Evolutionary conservation across 2,329 filamentous ascomycete genomes (phyloP).

Genomic region (Trichoderma sp.): DNA sequence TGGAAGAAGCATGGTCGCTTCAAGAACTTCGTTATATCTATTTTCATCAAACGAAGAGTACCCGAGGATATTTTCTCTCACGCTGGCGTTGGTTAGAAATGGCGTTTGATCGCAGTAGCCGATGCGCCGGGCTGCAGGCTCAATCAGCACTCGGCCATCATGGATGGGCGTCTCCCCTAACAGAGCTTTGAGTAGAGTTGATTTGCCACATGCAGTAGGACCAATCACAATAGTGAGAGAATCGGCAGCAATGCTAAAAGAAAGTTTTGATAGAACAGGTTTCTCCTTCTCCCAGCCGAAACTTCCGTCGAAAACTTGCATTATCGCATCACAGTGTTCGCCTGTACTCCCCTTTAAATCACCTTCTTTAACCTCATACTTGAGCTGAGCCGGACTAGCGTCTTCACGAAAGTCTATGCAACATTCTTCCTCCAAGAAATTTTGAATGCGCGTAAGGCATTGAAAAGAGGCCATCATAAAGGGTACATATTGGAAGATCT

Average conservation of each 20-base stretch:
- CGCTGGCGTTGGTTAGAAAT: constrained; percentile 39
- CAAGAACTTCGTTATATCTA: constrained; percentile 41
- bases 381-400: background rate
- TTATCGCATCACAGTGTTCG: background rate
- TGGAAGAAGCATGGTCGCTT: constrained; percentile 37
- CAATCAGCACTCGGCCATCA: constrained; percentile 28
- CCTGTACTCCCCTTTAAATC: rapidly evolving
- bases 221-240: constrained; percentile 41
- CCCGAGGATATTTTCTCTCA: constrained; percentile 44
- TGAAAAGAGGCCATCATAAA: constrained; percentile 36
- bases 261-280: constrained; percentile 27
- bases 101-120: constrained; percentile 40
- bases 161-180: constrained; percentile 35
- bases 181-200: constrained; percentile 40
- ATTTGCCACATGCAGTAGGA: constrained; percentile 42
- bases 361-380: background rate
- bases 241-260: constrained; percentile 26
- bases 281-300: constrained; percentile 36
- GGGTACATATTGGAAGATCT: constrained; percentile 39
- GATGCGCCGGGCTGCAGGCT: constrained; percentile 24
- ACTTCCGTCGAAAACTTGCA: constrained; percentile 26
- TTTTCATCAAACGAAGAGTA: constrained; percentile 35
- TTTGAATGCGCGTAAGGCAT: constrained; percentile 41
- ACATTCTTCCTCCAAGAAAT: constrained; percentile 38
- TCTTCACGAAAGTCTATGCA: constrained; percentile 31